A percentile compares a stretch with the other conserved stretches of the same genome.
Evolutionary conservation across 352 stramenopile genomes (phyloP).

Genomic region (Phytophthora colocasiae): DNA sequence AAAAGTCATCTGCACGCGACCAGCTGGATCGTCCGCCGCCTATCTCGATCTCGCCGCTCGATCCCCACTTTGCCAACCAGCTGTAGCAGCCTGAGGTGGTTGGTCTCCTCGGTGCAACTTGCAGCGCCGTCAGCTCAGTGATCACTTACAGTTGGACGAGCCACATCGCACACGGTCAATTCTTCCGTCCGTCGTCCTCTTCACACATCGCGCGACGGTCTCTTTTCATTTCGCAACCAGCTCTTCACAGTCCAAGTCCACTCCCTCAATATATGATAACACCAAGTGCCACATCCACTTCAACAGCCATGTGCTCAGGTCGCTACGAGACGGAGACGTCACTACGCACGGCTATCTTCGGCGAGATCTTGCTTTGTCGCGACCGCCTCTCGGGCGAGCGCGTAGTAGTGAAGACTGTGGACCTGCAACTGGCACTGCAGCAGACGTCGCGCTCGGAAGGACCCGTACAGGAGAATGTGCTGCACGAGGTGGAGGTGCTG

Average conservation of each 20-base stretch:
- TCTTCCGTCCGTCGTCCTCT: neutral
- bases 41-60: constrained; percentile 12
- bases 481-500: constrained; percentile 77
- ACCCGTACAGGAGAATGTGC: constrained; percentile 71
- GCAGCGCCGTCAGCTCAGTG: neutral
- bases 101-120: constrained; percentile 12
- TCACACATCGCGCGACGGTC: constrained; percentile 15
- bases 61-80: constrained; percentile 10
- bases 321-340: constrained; percentile 57
- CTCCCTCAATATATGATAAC: neutral
- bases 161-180: constrained; percentile 6
- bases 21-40: constrained; percentile 11
- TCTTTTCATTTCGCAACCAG: constrained; percentile 1
- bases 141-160: constrained; percentile 27
- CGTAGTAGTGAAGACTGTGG: constrained; percentile 79
- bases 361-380: constrained; percentile 70
- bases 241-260: constrained; percentile 1
- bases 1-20: constrained; percentile 11
- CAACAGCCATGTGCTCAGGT: constrained; percentile 21
- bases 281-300: neutral
- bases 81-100: constrained; percentile 17
- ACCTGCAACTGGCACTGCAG: constrained; percentile 61
- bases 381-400: constrained; percentile 61
- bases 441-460: constrained; percentile 59
- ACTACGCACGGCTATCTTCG: constrained; percentile 70